These are phyloP conservation scores for Cryphonectria naterciae DNA, from an alignment of 2,329 filamentous ascomycete species.

Conservation along the genomic window DNA sequence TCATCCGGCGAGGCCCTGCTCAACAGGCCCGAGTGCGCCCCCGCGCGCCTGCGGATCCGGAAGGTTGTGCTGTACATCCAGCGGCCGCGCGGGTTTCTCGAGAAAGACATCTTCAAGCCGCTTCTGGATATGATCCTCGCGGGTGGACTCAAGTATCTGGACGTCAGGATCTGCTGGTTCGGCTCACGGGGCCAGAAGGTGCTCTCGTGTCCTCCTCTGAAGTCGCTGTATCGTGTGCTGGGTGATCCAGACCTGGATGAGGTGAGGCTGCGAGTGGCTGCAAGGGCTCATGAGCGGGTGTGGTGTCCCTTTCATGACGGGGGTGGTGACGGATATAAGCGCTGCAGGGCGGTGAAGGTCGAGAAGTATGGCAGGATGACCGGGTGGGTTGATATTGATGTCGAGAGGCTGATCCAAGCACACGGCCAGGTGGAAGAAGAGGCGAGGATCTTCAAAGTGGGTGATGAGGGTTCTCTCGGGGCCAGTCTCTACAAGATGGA, in stretches of 20 bases:
- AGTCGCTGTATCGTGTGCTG: slow-evolving; percentile 46
- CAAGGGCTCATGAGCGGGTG: slow-evolving; percentile 39
- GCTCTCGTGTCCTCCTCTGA: slow-evolving; percentile 21
- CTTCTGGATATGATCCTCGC: slow-evolving; percentile 36
- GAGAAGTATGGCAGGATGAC: not conserved
- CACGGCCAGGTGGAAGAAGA: slow-evolving; percentile 22
- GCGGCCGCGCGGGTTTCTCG: slow-evolving; percentile 32
- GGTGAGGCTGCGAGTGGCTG: slow-evolving; percentile 44
- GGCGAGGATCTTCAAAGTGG: slow-evolving; percentile 15
- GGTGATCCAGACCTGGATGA: slow-evolving; percentile 50
- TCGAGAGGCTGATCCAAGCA: slow-evolving; percentile 33
- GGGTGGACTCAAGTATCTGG: slow-evolving; percentile 33
- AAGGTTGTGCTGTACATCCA: slow-evolving; percentile 31
- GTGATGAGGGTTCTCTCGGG: slow-evolving; percentile 1
- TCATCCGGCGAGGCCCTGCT: slow-evolving; percentile 8
- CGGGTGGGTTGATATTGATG: slow-evolving; percentile 33
- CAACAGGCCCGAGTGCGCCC: not conserved
- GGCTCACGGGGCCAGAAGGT: slow-evolving; percentile 24
- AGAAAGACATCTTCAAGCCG: slow-evolving; percentile 30
- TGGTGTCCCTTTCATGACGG: slow-evolving; percentile 50
- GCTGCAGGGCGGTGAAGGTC: not conserved
- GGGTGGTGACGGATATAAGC: not conserved
- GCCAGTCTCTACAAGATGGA: not conserved
- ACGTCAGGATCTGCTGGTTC: slow-evolving; percentile 26
- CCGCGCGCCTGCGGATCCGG: slow-evolving; percentile 31